Base-by-base conservation (phyloP, 2,329 filamentous ascomycete genomes). In the Pestalotiopsis sp. region DNA sequence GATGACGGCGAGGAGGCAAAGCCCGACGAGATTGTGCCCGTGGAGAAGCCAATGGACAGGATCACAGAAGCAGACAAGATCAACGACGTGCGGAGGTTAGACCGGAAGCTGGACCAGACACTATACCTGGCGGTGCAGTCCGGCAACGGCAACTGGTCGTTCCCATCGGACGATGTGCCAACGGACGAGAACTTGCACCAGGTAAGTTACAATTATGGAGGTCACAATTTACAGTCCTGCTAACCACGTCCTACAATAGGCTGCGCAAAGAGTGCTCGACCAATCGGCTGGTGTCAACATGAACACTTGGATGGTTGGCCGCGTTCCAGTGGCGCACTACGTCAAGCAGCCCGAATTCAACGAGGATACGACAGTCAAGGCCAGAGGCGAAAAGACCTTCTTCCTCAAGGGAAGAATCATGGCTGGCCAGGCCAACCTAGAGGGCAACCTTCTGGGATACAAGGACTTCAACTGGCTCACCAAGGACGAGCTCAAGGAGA, bases 231-330 rank as follows among this genome's bases (percentile, higher is more conserved):
- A n/a, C 58, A 40, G 23, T 64, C 11, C 56, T 56, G 65, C 74
- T 76, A 74, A 78, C 68, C 17, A 67, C 23, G 27, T 56, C 27
- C 71, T 75, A 36, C 31, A 36, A 9, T 36, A 99, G 96, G 91
- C 93, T 59, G 94, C 95, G 49, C 89, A 94, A 78, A 89, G 94
- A 70, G 90, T 94, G 67, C 86, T 98, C 27, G 85, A 91, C 66
- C 87, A 93, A 75, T 86, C 93, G 3, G 94, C 92, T 11, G 96
- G 96, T 69, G 83, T 93, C 70, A 97, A 99, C 86, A 98, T 99
- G 95, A 98, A 98, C 85, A 98, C 94, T 67, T 99, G 96, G 95
- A 89, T 98, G 74, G 93, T 99, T 65, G 95, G 94, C 70, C 94
- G 94, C 75, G 92, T 92, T 69, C 96, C 96, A 12, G 88, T 98